phyloP scores from a whole-genome alignment of 768 basidiomycete species.

The Mycena galopus region DNA sequence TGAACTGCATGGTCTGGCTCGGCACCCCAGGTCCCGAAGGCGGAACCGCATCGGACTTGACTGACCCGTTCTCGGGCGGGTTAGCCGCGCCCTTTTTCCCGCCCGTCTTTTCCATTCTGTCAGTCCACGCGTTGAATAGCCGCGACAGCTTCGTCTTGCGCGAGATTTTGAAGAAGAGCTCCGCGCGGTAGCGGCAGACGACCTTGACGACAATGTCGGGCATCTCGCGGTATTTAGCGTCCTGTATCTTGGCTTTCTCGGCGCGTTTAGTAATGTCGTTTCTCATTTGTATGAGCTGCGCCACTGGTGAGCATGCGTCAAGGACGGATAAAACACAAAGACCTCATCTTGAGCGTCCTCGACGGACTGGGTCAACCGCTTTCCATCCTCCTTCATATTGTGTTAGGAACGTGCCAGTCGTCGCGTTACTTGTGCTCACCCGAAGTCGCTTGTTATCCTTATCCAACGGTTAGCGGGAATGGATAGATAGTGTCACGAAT shows the following conservation, averaged over 20 bases:
- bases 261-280: constrained; percentile 84
- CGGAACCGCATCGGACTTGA: constrained; percentile 64
- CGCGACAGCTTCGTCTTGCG: constrained; percentile 89
- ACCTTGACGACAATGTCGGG: constrained; percentile 94
- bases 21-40: constrained; percentile 54
- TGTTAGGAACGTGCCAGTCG: constrained; percentile 36
- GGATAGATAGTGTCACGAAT: constrained; percentile 9
- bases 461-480: constrained; percentile 12
- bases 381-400: constrained; percentile 81
- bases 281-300: constrained; percentile 84
- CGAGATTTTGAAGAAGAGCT: constrained; percentile 93
- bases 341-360: constrained; percentile 91
- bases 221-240: constrained; percentile 85
- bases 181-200: constrained; percentile 88
- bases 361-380: constrained; percentile 82
- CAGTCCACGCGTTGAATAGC: constrained; percentile 90
- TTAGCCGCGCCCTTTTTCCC: constrained; percentile 56
- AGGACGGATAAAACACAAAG: constrained; percentile 23
- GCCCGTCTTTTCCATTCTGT: constrained; percentile 80
- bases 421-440: constrained; percentile 58
- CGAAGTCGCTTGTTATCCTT: constrained; percentile 92
- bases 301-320: constrained; percentile 19
- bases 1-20: constrained; percentile 75
- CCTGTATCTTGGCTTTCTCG: constrained; percentile 83
- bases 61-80: constrained; percentile 56